phyloP scores from a whole-genome alignment of 805 yeast species.

The Saturnispora bothae region DNA sequence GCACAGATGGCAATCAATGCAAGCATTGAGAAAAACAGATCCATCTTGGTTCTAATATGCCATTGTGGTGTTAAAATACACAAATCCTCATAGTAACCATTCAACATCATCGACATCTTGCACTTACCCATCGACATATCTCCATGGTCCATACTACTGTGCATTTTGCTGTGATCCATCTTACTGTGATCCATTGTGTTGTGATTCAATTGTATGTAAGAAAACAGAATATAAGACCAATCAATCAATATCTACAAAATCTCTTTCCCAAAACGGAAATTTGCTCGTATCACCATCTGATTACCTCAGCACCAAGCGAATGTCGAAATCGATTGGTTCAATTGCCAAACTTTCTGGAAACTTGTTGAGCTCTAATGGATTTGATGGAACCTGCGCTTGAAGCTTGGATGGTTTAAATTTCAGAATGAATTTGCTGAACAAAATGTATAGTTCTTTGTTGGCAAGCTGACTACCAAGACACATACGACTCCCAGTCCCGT shows the following conservation, averaged over 20 bases:
- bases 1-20: slow-evolving; percentile 24
- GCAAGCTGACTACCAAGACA: slow-evolving; percentile 65
- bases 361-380: slow-evolving; percentile 41
- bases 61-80: slow-evolving; percentile 33
- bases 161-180: slow-evolving; percentile 6
- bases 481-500: slow-evolving; percentile 65
- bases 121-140: slow-evolving; percentile 21
- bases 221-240: no score
- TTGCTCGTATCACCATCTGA: no score
- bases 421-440: slow-evolving; percentile 42
- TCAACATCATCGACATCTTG: slow-evolving; percentile 32
- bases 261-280: no score
- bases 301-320: slow-evolving; percentile 15
- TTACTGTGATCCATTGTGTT: neutral
- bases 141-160: slow-evolving; percentile 9
- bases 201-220: no score
- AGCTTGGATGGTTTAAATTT: slow-evolving; percentile 22
- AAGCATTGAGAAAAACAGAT: slow-evolving; percentile 26
- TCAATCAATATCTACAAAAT: no score
- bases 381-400: slow-evolving; percentile 29
- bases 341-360: slow-evolving; percentile 52
- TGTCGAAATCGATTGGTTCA: slow-evolving; percentile 40
- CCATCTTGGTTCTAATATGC: slow-evolving; percentile 28
- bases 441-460: slow-evolving; percentile 49
- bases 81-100: slow-evolving; percentile 33